Evolutionary conservation across 2,329 filamentous ascomycete species (phyloP).

Genomic region (Diaporthe amygdali): DNA sequence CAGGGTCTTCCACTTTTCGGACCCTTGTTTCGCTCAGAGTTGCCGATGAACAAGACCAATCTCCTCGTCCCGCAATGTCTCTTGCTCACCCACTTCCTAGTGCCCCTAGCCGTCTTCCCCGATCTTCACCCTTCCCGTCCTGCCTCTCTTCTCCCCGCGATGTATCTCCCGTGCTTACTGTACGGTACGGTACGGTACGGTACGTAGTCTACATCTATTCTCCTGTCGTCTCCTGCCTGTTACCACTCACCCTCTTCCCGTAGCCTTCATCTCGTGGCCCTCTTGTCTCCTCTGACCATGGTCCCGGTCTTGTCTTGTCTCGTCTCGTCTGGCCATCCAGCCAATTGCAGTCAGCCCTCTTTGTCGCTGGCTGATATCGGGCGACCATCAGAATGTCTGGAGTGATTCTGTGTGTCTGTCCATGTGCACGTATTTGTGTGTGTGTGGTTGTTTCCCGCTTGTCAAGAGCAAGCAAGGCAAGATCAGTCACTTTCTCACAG

Average conservation of each 20-base stretch:
- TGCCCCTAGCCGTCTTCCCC: constrained; percentile 17
- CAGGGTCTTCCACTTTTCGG: neutral
- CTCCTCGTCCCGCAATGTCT: constrained; percentile 21
- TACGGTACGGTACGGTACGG: neutral
- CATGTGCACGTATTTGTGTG: neutral
- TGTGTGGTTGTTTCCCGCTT: neutral
- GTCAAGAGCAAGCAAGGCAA: neutral
- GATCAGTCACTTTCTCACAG: neutral
- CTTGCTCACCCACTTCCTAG: constrained; percentile 1
- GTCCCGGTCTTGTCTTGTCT: neutral
- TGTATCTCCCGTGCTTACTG: too few species aligned
- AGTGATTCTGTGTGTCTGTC: neutral
- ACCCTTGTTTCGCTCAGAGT: constrained; percentile 2
- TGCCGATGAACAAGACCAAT: constrained; percentile 17
- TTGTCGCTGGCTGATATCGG: constrained; percentile 1
- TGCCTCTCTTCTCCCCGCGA: neutral
- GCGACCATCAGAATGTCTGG: neutral
- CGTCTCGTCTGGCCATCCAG: neutral
- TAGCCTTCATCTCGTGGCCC: neutral
- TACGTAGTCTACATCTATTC: neutral
- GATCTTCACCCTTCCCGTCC: constrained; percentile 10
- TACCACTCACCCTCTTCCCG: neutral
- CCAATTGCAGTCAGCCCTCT: constrained; percentile 5
- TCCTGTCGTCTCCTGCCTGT: neutral
- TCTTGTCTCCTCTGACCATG: neutral